Base-by-base conservation (phyloP, 2,329 filamentous ascomycete genomes). In the Phyllosticta capitalensis region DNA sequence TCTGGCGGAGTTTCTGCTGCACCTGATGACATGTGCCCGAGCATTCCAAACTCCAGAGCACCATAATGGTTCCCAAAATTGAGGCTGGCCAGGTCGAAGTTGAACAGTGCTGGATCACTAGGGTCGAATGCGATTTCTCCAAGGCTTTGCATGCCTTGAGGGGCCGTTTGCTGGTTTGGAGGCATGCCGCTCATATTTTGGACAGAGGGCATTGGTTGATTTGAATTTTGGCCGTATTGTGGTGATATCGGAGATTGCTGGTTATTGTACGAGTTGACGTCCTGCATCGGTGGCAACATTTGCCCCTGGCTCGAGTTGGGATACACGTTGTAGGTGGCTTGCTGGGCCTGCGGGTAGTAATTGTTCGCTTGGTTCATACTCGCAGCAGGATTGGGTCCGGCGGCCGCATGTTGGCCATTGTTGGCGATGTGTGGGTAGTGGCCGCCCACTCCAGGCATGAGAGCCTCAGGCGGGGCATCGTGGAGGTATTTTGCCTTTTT, bases 401-500 rank as follows among this genome's bases (percentile, higher is more conserved):
- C 55, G 52, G 71, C 68, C 22, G 51, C 67, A 28, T 30, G 54
- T 45, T 60, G 58, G 30, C 54, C 20, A 67, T 66, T 14, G 69
- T 62, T 45, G 48, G 52, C 61, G 65, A 64, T 66, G 74, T 75
- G 72, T 72, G 79, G 82, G 68, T 87, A 89, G 67, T 84, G 87
- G 28, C 86, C 84, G 5, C 87, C 86, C 54, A 94, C 81, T 50
- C 94, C 90, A n/a, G 92, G 90, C 70, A 92, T 83, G 63, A 96
- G 79, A 52, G 91, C 91, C 71, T 95, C 91, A 56, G 90, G 85
- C 38, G 92, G 92, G 24, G 92, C 91, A 80, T 97, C 94, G 70
- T 97, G 92, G 60, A 99, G 88, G 73, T 99, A 99, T 74, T 99
- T 99, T 56, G 94, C 94, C 81, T 97, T 99, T 76, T 99, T 99